Conservation (phyloP, 805 yeast species). For the Spencermartinsiella europaea region DNA sequence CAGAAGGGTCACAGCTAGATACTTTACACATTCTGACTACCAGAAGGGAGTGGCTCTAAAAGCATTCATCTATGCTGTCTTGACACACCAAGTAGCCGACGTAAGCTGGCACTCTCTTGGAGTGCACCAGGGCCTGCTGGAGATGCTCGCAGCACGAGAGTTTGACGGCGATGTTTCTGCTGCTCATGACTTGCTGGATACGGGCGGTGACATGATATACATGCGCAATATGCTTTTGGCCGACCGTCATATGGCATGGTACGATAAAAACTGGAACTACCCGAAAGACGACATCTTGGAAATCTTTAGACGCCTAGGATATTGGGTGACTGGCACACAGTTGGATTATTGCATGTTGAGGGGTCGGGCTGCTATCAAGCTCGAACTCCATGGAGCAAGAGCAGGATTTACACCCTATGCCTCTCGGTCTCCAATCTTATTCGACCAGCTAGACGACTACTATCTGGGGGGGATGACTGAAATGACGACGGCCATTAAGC, state of each 20-base stretch:
- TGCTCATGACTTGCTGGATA: slow-evolving; percentile 53
- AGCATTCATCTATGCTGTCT: slow-evolving; percentile 54
- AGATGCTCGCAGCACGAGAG: slow-evolving; percentile 46
- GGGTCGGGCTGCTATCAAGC: slow-evolving; percentile 47
- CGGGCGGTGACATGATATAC: slow-evolving; percentile 58
- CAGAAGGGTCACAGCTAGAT: not conserved
- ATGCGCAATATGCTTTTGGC: slow-evolving; percentile 37
- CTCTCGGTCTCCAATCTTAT: slow-evolving; percentile 41
- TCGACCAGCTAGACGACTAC: slow-evolving; percentile 41
- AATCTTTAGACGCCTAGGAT: slow-evolving; percentile 39
- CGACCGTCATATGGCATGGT: slow-evolving; percentile 26
- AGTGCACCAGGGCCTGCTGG: slow-evolving; percentile 50
- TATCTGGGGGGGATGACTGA: slow-evolving; percentile 51
- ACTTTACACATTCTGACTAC: not conserved
- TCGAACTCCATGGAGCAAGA: slow-evolving; percentile 38
- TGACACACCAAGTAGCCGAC: slow-evolving; percentile 61
- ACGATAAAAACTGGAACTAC: slow-evolving; percentile 28
- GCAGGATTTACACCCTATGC: slow-evolving; percentile 32
- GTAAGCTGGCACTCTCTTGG: slow-evolving; percentile 64
- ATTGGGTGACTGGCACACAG: slow-evolving; percentile 31
- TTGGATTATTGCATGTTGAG: slow-evolving; percentile 48
- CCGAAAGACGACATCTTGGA: slow-evolving; percentile 42
- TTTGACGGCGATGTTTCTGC: slow-evolving; percentile 44
- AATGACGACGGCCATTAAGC: slow-evolving; percentile 35
- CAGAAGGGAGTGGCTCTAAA: slow-evolving; percentile 31